Evolutionary conservation across 176 grass and related monocot genomes (phyloP).

Genomic region (Themeda triandra): DNA sequence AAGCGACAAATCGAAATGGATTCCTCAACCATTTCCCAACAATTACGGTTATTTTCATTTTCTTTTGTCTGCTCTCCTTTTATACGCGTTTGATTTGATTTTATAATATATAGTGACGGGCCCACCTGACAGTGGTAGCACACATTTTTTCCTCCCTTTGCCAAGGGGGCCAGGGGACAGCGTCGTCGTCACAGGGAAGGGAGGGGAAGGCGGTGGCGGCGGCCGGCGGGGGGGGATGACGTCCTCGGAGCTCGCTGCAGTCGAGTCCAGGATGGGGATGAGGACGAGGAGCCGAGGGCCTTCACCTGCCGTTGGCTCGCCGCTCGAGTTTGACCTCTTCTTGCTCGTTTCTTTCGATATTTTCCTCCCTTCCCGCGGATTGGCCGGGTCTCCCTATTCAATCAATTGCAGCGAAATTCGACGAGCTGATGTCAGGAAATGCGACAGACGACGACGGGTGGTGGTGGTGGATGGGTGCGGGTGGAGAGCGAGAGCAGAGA

Average conservation of each 20-base stretch:
- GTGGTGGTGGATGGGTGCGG: not conserved
- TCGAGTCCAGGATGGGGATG: not conserved
- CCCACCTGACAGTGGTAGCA: not conserved
- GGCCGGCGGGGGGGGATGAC: not conserved
- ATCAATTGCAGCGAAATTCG: not conserved
- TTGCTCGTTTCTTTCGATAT: not conserved
- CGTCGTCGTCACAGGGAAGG: too few species aligned
- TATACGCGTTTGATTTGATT: too few species aligned
- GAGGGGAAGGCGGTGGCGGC: not conserved
- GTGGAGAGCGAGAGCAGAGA: not conserved
- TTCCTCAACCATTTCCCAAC: too few species aligned
- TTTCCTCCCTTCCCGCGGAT: not conserved
- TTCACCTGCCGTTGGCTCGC: not conserved
- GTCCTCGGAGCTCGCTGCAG: not conserved
- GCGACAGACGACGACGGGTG: not conserved
- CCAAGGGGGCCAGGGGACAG: too few species aligned
- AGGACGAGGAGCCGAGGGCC: too few species aligned
- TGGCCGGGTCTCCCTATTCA: not conserved
- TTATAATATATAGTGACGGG: too few species aligned
- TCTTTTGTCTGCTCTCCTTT: too few species aligned
- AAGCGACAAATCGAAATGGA: too few species aligned
- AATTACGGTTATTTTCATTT: too few species aligned
- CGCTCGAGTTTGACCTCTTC: not conserved
- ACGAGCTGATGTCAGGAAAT: conserved; percentile 33
- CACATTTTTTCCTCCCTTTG: not conserved